A percentile compares a stretch with the other conserved stretches of the same genome.
Conservation (phyloP, 345 rosid genomes). For the Salix koriyanagi region DNA sequence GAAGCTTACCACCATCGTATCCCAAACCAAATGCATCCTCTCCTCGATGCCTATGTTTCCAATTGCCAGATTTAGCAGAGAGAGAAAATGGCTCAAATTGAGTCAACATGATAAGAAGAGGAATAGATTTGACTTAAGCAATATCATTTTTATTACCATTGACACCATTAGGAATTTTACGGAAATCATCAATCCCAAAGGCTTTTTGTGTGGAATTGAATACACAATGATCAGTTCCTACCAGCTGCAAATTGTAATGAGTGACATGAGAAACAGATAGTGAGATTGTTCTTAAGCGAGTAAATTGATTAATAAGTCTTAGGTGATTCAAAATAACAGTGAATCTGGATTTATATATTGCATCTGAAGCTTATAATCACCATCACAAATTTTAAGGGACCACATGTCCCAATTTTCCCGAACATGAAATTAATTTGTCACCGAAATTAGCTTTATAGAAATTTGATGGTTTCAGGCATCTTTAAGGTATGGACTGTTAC, state of each 20-base stretch:
- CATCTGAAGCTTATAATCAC: background rate
- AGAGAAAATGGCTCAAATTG: slow-evolving; percentile 2
- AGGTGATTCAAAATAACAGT: background rate
- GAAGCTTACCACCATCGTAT: slow-evolving; percentile 86
- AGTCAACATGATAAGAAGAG: background rate
- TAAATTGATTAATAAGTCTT: background rate
- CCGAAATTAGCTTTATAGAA: background rate
- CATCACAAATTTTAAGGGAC: background rate
- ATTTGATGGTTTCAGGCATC: background rate
- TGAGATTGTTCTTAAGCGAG: background rate
- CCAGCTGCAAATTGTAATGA: slow-evolving; percentile 56
- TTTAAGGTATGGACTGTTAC: background rate
- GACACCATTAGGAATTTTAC: slow-evolving; percentile 89
- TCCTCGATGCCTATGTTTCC: slow-evolving; percentile 73
- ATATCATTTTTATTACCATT: slow-evolving; percentile 53
- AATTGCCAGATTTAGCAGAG: slow-evolving; percentile 14
- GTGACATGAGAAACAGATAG: slow-evolving; percentile 9
- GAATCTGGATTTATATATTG: background rate
- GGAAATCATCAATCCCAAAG: slow-evolving; percentile 80
- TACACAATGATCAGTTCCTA: slow-evolving; percentile 93
- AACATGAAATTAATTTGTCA: background rate
- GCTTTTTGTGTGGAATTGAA: slow-evolving; percentile 87
- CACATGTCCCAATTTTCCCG: background rate
- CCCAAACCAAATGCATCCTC: slow-evolving; percentile 98
- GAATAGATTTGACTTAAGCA: background rate